phyloP scores from a whole-genome alignment of 495 filamentous ascomycete species.

The Pyrenopolyporus hunteri region DNA sequence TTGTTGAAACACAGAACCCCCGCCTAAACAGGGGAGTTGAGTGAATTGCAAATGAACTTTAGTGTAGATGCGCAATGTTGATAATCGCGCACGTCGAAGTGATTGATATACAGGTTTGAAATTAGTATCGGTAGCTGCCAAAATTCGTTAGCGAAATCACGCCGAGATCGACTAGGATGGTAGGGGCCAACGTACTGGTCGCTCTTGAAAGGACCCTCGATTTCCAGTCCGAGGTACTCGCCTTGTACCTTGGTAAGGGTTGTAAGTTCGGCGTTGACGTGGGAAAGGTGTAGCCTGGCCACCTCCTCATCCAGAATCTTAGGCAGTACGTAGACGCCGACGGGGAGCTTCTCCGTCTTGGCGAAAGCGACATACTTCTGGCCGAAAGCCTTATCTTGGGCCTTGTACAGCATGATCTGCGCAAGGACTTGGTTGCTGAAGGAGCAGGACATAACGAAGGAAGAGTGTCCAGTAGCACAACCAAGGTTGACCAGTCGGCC shows the following conservation, averaged over 20 bases:
- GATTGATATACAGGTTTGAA: conserved; percentile 35
- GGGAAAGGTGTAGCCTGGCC: conserved; percentile 86
- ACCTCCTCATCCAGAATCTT: conserved; percentile 99
- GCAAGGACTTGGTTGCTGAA: conserved; percentile 99
- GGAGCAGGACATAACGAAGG: conserved; percentile 99
- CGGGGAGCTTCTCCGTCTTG: conserved; percentile 81
- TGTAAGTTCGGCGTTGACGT: conserved; percentile 94
- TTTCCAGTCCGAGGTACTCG: conserved; percentile 86
- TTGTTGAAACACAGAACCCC: conserved; percentile 53
- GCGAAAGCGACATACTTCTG: conserved; percentile 96
- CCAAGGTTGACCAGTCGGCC: conserved; percentile 98
- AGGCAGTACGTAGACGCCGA: conserved; percentile 95
- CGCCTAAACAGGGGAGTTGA: conserved; percentile 7
- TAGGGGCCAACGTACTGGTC: conserved; percentile 63
- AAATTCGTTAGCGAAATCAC: conserved; percentile 41
- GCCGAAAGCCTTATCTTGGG: conserved; percentile 82
- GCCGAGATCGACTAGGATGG: not conserved
- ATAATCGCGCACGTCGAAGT: conserved; percentile 35
- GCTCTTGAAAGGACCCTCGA: conserved; percentile 92
- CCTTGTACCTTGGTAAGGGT: conserved; percentile 83
- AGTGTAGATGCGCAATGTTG: conserved; percentile 6
- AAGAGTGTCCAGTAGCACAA: conserved; percentile 98
- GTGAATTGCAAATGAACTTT: conserved; percentile 16
- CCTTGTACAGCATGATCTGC: conserved; percentile 98
- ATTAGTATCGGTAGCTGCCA: conserved; percentile 65